Base-by-base conservation (phyloP, 164 flowering plant species). In the Macadamia integrifolia region DNA sequence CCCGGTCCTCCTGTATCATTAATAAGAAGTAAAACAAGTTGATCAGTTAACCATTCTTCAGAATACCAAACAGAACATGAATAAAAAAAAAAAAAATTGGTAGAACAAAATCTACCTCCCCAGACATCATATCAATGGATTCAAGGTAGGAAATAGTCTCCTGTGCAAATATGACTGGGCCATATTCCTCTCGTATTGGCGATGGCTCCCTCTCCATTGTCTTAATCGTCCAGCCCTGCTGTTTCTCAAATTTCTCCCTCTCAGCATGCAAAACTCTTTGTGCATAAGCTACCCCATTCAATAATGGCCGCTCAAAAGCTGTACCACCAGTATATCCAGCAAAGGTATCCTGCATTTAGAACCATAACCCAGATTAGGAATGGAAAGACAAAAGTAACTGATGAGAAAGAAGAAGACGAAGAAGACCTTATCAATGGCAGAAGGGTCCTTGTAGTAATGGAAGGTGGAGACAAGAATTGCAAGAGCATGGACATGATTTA, bases 71-170 rank as follows among this genome's bases (percentile, higher is more conserved):
- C 43, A 67, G 40, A 35, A 67, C 10, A 49, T 12, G 30, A 43
- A 49, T 12, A 18, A 43, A 23, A 23, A 66, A 46, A 50, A 14
- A 3, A 7, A 31, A 40, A 66, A 35, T 55, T 32, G 70, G 29
- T 23, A 29, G 60, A 40, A 23, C 35, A 23, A 58, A 52, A 62
- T 30, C 56, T 78, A 91, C 98, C 96, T 89, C 90, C 32, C 98
- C 98, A 0, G 98, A 91, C 98, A 89, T 93, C 97, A 93, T 91
- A 71, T 93, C 98, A 48, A 93, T 79, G 23, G 94, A 89, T 64
- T 82, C 84, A 59, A 93, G 73, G 71, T 93, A 83, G 35, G 91
- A 89, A 55, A 93, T 84, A 42, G 96, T 91, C 71, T 93, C 90
- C 68, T 93, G 98, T 30, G 92, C 78, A 69, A 93, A 89, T 53